Evolutionary conservation across 2,329 filamentous ascomycete genomes (phyloP).

Genomic region (Ceratocystis cacaofunesta): DNA sequence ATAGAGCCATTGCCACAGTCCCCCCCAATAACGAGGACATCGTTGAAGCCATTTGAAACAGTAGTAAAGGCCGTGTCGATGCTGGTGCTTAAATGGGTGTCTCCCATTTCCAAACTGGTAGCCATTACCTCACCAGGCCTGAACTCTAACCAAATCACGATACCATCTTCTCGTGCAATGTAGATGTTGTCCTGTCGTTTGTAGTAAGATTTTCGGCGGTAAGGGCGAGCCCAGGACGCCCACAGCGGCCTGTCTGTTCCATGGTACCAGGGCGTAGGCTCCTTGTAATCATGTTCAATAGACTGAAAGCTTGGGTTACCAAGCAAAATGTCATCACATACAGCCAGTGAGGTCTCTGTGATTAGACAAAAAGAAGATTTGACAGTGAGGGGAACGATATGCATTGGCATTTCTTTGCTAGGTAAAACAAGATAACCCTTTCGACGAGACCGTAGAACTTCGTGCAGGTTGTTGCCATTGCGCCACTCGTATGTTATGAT

Average conservation of each 20-base stretch:
- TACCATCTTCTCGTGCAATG: conserved; percentile 74
- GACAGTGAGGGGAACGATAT: conserved; percentile 58
- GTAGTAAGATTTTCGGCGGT: conserved; percentile 48
- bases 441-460: conserved; percentile 30
- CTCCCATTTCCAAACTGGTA: conserved; percentile 17
- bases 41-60: conserved; percentile 50
- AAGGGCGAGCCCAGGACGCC: conserved; percentile 72
- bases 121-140: conserved; percentile 35
- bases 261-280: conserved; percentile 32
- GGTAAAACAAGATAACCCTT: conserved; percentile 34
- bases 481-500: conserved; percentile 49
- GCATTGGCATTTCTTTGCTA: conserved; percentile 42
- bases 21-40: conserved; percentile 68
- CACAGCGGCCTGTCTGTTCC: conserved; percentile 46
- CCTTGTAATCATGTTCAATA: conserved; percentile 29
- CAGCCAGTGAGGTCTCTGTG: conserved; percentile 42
- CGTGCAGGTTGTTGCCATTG: conserved; percentile 32
- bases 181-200: conserved; percentile 64
- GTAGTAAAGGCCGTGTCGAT: conserved; percentile 73
- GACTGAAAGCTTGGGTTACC: conserved; percentile 34
- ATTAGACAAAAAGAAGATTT: conserved; percentile 57
- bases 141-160: conserved; percentile 58
- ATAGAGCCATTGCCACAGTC: conserved; percentile 64
- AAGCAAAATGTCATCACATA: conserved; percentile 40
- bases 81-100: conserved; percentile 37